Conservation (phyloP, 768 basidiomycete genomes). For the Amanita pseudoporphyria region DNA sequence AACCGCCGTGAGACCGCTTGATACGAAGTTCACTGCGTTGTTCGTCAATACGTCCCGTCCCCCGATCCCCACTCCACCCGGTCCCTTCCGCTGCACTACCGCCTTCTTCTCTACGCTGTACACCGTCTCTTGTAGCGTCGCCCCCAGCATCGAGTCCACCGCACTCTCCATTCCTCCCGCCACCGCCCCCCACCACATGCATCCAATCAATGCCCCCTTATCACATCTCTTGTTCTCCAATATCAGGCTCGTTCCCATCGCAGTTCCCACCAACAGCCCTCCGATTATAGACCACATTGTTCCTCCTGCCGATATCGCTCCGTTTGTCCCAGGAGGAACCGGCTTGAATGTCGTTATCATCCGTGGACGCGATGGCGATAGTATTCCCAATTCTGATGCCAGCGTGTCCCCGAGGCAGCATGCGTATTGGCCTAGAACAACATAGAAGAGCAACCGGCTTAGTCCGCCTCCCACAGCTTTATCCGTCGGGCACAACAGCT, state of each 20-base stretch:
- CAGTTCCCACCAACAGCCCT: constrained; percentile 60
- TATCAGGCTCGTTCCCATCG: constrained; percentile 45
- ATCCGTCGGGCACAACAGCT: constrained; percentile 57
- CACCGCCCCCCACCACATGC: constrained; percentile 50
- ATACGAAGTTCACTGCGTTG: constrained; percentile 57
- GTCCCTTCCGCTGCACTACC: constrained; percentile 50
- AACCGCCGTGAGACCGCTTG: constrained; percentile 26
- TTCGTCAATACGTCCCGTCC: constrained; percentile 73
- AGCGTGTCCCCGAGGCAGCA: constrained; percentile 90
- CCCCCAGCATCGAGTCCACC: constrained; percentile 83
- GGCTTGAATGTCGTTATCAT: constrained; percentile 68
- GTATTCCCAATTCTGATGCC: constrained; percentile 87
- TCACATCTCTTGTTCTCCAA: constrained; percentile 54
- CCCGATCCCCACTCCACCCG: constrained; percentile 37
- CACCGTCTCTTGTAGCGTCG: constrained; percentile 74
- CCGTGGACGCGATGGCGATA: constrained; percentile 57
- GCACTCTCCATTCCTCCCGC: constrained; percentile 76
- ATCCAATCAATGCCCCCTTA: constrained; percentile 25
- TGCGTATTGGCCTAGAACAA: constrained; percentile 73
- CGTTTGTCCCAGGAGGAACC: constrained; percentile 89
- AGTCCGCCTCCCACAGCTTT: constrained; percentile 31
- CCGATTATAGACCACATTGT: constrained; percentile 66
- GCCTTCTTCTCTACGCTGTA: constrained; percentile 54
- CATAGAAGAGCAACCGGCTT: constrained; percentile 56
- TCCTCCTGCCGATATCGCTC: constrained; percentile 70